These are phyloP conservation scores for Pouteria glomerata DNA, from an alignment of 148 eudicot genomes.

Conservation along the genomic window DNA sequence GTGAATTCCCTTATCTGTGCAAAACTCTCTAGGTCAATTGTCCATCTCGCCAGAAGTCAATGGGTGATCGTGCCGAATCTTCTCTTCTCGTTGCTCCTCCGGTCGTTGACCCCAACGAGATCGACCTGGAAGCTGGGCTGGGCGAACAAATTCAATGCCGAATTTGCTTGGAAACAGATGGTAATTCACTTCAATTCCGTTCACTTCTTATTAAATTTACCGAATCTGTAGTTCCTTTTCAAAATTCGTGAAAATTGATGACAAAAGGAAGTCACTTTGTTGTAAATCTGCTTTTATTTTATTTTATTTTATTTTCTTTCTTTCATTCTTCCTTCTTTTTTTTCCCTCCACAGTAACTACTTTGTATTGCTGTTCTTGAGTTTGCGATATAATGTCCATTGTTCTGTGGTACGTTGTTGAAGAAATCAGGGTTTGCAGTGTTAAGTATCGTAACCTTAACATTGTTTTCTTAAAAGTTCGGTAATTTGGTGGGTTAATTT, in stretches of 20 bases:
- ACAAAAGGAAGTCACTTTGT: no score
- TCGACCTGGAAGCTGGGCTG: slow-evolving; percentile 90
- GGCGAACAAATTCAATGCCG: slow-evolving; percentile 93
- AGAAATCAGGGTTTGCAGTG: no score
- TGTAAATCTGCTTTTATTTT: no score
- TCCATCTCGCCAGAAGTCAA: slow-evolving; percentile 13
- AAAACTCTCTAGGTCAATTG: no score
- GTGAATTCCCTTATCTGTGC: no score
- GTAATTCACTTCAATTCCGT: slow-evolving; percentile 35
- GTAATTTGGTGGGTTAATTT: neutral
- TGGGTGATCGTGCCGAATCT: slow-evolving; percentile 54
- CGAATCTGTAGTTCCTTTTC: neutral
- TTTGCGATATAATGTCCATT: no score
- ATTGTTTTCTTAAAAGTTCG: neutral
- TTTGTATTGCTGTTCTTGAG: no score
- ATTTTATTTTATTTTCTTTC: no score
- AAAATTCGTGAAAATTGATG: no score
- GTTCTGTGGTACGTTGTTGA: no score
- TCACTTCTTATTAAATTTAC: neutral
- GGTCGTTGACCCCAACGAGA: slow-evolving; percentile 28
- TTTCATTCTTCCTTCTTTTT: no score
- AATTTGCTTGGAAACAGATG: slow-evolving; percentile 92
- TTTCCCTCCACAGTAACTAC: no score
- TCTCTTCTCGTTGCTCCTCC: slow-evolving; percentile 59
- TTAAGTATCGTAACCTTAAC: neutral